Conservation (phyloP, 306 rosid species). For the Prunus mume region DNA sequence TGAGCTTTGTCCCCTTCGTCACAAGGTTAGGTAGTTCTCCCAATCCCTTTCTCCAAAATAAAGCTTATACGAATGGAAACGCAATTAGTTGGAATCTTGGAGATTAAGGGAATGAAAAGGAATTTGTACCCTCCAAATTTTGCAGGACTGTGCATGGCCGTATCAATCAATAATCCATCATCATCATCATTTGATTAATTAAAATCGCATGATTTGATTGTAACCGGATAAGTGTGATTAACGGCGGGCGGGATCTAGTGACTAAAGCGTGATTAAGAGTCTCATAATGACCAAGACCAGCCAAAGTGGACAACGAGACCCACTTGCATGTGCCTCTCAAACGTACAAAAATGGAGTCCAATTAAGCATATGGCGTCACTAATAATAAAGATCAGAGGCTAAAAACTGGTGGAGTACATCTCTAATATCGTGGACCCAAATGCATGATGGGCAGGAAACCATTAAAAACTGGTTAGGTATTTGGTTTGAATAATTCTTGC, state of each 20-base stretch:
- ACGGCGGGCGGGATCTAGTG: not conserved
- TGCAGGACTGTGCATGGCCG: not conserved
- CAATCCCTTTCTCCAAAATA: slow-evolving; percentile 13
- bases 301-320: slow-evolving; percentile 5
- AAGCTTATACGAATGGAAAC: not conserved
- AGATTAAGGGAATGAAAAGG: not conserved
- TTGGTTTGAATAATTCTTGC: not conserved
- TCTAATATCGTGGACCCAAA: not conserved
- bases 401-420: not conserved
- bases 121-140: not conserved
- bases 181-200: not conserved
- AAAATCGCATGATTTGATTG: not conserved
- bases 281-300: not conserved
- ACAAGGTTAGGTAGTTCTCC: not conserved
- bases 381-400: not conserved
- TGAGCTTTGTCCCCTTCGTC: not conserved
- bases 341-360: not conserved
- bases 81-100: not conserved
- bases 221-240: not conserved
- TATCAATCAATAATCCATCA: not conserved
- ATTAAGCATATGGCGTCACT: not conserved
- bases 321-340: not conserved
- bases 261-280: not conserved
- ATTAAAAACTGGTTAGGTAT: not conserved
- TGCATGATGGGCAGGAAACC: not conserved